Evolutionary conservation across 768 basidiomycete genomes (phyloP).

Genomic region (Gloeopeniophorella convolvens): DNA sequence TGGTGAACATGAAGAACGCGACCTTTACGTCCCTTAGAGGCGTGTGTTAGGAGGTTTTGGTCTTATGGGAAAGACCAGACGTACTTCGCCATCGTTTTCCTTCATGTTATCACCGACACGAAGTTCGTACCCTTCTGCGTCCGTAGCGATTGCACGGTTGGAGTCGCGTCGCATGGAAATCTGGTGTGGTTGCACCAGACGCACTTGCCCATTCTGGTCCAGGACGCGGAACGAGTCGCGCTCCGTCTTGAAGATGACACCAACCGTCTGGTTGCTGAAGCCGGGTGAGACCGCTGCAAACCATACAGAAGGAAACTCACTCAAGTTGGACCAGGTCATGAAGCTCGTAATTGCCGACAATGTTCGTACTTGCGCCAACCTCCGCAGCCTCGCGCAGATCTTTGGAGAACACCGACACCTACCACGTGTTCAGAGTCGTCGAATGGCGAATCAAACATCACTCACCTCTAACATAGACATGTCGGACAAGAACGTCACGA

Average conservation of each 20-base stretch:
- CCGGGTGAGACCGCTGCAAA: not conserved
- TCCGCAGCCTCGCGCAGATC: conserved; percentile 97
- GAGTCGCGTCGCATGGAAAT: conserved; percentile 89
- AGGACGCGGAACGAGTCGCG: conserved; percentile 93
- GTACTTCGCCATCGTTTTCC: conserved; percentile 82
- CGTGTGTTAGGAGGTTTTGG: conserved; percentile 9
- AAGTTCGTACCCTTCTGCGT: conserved; percentile 83
- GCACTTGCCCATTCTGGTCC: conserved; percentile 88
- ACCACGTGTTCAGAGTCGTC: conserved; percentile 1
- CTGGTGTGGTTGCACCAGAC: conserved; percentile 87
- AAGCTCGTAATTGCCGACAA: conserved; percentile 89
- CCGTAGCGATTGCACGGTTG: conserved; percentile 77
- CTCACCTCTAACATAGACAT: conserved; percentile 91
- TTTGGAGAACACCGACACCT: conserved; percentile 97
- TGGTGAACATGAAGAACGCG: conserved; percentile 91
- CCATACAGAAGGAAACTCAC: conserved; percentile 43
- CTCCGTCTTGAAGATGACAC: conserved; percentile 97
- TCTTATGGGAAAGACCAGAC: conserved; percentile 17
- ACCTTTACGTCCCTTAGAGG: conserved; percentile 74
- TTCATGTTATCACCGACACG: conserved; percentile 87
- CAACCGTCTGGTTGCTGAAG: conserved; percentile 80
- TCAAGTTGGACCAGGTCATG: conserved; percentile 97
- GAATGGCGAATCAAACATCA: not conserved
- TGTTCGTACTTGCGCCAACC: conserved; percentile 86
- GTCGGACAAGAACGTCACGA: conserved; percentile 95